Evolutionary conservation across 495 filamentous ascomycete species (phyloP), one percentile per base, ranked within the genome.

Genomic region (Aspergillus sparsus): DNA sequence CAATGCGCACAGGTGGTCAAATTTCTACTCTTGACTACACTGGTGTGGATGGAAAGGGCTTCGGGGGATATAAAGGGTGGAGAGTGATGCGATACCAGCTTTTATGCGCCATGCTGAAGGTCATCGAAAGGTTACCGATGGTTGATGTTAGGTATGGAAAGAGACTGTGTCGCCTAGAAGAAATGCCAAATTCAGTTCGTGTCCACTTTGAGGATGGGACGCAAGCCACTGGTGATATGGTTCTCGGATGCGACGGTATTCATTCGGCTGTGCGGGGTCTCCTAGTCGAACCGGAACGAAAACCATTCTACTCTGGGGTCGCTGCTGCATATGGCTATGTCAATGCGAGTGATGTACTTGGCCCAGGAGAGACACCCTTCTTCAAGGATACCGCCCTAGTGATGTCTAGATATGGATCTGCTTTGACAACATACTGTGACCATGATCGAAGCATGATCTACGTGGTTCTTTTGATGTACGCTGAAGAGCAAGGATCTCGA

Each of bases 191-290:
- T 0, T 41, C 8, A 9, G 62, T 55, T 6, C 65, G 63, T 7
- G 60, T 80, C 7, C 44, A 59, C 16, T 82, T 83, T 64, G 76
- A 74, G 47, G 74, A 77, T 61, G 78, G 76, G 2, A 66, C 61
- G 7, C 65, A 56, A 3, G 71, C 68, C 7, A 66, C 61, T 15
- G 80, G 67, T 8, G 80, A 83, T 58, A 53, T 83, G 9, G 65
- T 83, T 2, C 62, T 83, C 8, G 82, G 80, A 18, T 82, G 80
- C 68, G 82, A 85, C 62, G 82, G 82, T 21, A 78, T 85, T 18
- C 77, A 82, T 66, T 83, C 80, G n/a, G 66, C 72, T 13, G 73
- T 74, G 7, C 74, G 81, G 37, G 72, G 69, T 13, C 63, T 71
- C 27, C 70, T 76, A 33, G 65, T 70, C 15, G 68, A 70, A 7